A percentile compares a stretch with the other conserved stretches of the same genome.
phyloP scores from a whole-genome alignment of 148 eudicot genomes.

The Rhododendron williamsianum region DNA sequence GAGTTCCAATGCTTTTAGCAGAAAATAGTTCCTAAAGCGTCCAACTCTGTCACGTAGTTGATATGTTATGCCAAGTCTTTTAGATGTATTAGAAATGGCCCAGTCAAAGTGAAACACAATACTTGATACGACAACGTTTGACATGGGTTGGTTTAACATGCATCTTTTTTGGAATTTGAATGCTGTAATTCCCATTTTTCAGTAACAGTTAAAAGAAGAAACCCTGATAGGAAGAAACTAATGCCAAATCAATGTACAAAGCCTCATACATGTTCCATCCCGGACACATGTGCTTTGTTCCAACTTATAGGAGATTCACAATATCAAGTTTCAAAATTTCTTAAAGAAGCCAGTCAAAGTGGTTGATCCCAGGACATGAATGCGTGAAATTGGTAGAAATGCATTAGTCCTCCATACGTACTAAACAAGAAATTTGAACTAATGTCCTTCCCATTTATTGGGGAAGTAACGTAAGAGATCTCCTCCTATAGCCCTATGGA shows the following conservation, averaged over 20 bases:
- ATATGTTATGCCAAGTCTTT: background rate
- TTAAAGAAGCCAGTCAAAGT: background rate
- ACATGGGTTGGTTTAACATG: background rate
- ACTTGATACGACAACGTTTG: background rate
- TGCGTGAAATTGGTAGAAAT: background rate
- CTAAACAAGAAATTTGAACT: background rate
- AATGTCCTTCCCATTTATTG: background rate
- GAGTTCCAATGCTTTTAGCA: background rate
- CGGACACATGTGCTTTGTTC: background rate
- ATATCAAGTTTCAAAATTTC: background rate
- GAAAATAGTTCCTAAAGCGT: background rate
- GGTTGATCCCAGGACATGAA: background rate
- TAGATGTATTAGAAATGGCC: background rate
- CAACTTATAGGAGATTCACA: background rate
- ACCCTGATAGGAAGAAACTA: background rate
- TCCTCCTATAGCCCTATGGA: background rate
- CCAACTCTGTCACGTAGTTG: background rate
- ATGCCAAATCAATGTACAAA: background rate
- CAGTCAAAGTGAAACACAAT: background rate
- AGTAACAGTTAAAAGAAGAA: background rate
- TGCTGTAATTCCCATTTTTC: background rate
- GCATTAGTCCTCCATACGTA: background rate
- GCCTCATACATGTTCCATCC: background rate
- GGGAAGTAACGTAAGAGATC: background rate
- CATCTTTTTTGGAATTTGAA: background rate